Conservation (phyloP, 2,329 filamentous ascomycete genomes). For the Colletotrichum horii region DNA sequence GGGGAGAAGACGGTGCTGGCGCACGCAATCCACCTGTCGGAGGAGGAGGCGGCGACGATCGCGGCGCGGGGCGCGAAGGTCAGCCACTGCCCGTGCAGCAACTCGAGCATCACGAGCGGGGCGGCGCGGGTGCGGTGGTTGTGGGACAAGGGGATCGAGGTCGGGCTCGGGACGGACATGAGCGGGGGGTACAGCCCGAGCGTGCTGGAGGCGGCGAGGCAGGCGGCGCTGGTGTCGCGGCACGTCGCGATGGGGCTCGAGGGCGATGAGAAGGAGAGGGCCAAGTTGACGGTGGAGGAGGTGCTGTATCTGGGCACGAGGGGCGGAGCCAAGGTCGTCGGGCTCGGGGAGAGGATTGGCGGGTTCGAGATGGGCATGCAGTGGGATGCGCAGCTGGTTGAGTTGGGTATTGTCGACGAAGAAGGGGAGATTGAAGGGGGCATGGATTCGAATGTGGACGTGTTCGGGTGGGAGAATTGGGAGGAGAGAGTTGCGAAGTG, state of each 20-base stretch:
- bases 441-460: conserved; percentile 71
- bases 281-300: conserved; percentile 83
- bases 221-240: conserved; percentile 79
- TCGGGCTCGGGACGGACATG: conserved; percentile 91
- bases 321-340: conserved; percentile 85
- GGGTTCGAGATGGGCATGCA: conserved; percentile 86
- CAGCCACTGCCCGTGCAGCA: conserved; percentile 86
- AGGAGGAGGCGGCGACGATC: conserved; percentile 70
- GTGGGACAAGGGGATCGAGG: conserved; percentile 74
- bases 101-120: conserved; percentile 82
- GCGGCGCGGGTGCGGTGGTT: conserved; percentile 77
- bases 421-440: conserved; percentile 42
- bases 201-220: conserved; percentile 82
- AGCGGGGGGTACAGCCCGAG: conserved; percentile 85
- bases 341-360: conserved; percentile 74
- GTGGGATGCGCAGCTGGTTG: conserved; percentile 88
- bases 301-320: conserved; percentile 84
- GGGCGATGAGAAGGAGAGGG: conserved; percentile 45
- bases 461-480: conserved; percentile 94
- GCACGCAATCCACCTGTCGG: conserved; percentile 79
- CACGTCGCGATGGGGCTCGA: conserved; percentile 65
- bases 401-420: conserved; percentile 57
- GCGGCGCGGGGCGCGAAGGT: conserved; percentile 68
- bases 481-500: conserved; percentile 89
- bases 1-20: conserved; percentile 79